These are phyloP conservation scores for Phytophthora tentaculata DNA, from an alignment of 352 stramenopile species.

Conservation along the genomic window DNA sequence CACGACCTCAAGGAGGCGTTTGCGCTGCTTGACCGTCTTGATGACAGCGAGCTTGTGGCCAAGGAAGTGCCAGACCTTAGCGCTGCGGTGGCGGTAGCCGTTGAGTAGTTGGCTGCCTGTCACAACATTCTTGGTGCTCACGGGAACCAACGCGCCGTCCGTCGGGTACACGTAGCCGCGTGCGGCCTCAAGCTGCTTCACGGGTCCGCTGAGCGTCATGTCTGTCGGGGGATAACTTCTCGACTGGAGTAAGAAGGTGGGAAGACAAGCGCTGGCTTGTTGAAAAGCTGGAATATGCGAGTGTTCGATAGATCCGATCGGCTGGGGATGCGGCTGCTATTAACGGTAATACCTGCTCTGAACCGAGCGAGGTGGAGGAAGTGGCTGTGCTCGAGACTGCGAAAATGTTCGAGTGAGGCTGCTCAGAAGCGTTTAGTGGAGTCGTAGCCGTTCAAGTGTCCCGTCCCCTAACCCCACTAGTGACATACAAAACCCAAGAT, in stretches of 20 bases:
- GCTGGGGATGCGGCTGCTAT: no score
- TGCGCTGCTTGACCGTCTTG: slow-evolving; percentile 70
- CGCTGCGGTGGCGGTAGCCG: slow-evolving; percentile 35
- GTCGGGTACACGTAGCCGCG: slow-evolving; percentile 49
- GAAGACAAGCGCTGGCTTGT: slow-evolving; percentile 34
- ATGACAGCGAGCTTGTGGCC: slow-evolving; percentile 79
- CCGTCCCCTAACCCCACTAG: slow-evolving; percentile 1
- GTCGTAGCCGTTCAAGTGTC: slow-evolving; percentile 4
- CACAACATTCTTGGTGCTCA: slow-evolving; percentile 50
- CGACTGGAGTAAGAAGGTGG: slow-evolving; percentile 11
- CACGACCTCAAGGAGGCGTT: slow-evolving; percentile 72
- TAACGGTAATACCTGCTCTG: slow-evolving; percentile 32
- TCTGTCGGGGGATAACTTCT: slow-evolving; percentile 25
- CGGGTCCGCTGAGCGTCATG: slow-evolving; percentile 55
- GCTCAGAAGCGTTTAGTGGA: slow-evolving; percentile 21
- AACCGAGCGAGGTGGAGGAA: slow-evolving; percentile 23
- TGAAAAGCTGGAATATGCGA: slow-evolving; percentile 21
- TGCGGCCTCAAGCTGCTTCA: slow-evolving; percentile 54
- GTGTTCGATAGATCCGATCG: slow-evolving; percentile 35
- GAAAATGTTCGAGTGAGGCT: slow-evolving; percentile 33
- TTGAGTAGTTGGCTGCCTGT: slow-evolving; percentile 32
- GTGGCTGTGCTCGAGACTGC: slow-evolving; percentile 19
- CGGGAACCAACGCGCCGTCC: slow-evolving; percentile 54
- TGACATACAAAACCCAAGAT: slow-evolving; percentile 16
- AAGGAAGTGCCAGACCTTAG: slow-evolving; percentile 77